These are phyloP conservation scores for Hanseniaspora nectarophila DNA, from an alignment of 805 yeast genomes.

Conservation along the genomic window DNA sequence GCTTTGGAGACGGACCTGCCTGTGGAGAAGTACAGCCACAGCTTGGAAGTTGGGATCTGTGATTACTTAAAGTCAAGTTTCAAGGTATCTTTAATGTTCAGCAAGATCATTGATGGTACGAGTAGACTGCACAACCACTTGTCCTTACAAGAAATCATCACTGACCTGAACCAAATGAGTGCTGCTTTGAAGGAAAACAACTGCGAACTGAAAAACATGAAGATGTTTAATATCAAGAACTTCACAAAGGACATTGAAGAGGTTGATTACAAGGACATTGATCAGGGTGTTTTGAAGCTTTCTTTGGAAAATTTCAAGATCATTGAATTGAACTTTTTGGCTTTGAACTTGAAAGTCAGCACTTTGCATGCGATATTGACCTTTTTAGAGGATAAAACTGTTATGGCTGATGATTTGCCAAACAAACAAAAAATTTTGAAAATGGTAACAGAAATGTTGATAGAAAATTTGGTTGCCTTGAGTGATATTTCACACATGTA, in stretches of 20 bases:
- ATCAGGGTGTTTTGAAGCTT: neutral
- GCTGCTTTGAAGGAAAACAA: neutral
- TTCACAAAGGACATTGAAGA: conserved; percentile 9
- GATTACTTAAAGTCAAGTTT: neutral
- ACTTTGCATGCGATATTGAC: conserved; percentile 4
- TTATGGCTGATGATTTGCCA: neutral
- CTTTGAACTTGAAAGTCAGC: neutral
- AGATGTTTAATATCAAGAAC: neutral
- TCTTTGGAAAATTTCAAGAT: conserved; percentile 8
- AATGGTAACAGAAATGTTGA: neutral
- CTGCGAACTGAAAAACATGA: neutral
- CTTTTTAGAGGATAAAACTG: neutral
- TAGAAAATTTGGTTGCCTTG: neutral
- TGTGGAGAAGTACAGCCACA: neutral
- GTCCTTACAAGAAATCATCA: neutral
- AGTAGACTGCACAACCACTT: conserved; percentile 1
- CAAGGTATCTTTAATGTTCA: neutral
- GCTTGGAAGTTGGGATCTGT: conserved; percentile 7
- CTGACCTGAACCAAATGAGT: neutral
- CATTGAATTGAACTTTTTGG: conserved; percentile 7
- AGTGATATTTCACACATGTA: conserved; percentile 11
- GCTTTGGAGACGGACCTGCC: neutral
- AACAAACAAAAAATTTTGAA: neutral
- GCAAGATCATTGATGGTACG: neutral
- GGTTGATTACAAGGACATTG: neutral